Conservation (phyloP, 108 stramenopile genomes). For the Conticribra weissflogii region DNA sequence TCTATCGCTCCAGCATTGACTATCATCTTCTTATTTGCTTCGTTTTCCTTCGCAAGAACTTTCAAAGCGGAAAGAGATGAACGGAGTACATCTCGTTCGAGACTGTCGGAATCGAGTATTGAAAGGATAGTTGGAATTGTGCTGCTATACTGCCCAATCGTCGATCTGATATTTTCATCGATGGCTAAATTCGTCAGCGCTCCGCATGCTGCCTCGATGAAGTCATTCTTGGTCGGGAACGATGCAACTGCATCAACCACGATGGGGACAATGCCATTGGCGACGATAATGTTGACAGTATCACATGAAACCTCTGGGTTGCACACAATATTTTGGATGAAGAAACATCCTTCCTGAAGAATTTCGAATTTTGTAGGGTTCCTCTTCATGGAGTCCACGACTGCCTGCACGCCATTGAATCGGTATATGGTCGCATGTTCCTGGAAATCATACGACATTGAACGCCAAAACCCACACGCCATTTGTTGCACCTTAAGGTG, state of each 20-base stretch:
- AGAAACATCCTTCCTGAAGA: conserved; percentile 30
- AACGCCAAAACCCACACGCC: conserved; percentile 35
- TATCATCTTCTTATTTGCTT: conserved; percentile 13
- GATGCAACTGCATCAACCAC: conserved; percentile 17
- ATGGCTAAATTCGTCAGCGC: conserved; percentile 41
- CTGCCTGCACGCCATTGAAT: conserved; percentile 33
- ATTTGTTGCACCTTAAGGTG: conserved; percentile 30
- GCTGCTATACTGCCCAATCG: conserved; percentile 20
- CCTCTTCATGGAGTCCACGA: conserved; percentile 34
- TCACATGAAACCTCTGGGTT: conserved; percentile 12
- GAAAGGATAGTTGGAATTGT: conserved; percentile 21
- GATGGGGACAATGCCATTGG: conserved; percentile 8
- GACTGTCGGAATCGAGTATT: conserved; percentile 12
- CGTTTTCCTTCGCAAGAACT: conserved; percentile 27
- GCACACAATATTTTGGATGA: conserved; percentile 43
- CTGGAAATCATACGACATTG: conserved; percentile 44
- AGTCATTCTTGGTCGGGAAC: conserved; percentile 6
- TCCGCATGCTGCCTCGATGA: conserved; percentile 40
- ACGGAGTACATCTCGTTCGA: conserved; percentile 12
- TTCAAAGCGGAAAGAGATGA: conserved; percentile 28
- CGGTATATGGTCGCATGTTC: conserved; percentile 24
- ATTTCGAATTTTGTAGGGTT: conserved; percentile 22
- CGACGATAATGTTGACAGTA: conserved; percentile 1
- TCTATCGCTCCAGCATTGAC: conserved; percentile 16
- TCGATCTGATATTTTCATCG: conserved; percentile 22